Evolutionary conservation across 768 basidiomycete species (phyloP).

Genomic region (Chalciporus chontae): DNA sequence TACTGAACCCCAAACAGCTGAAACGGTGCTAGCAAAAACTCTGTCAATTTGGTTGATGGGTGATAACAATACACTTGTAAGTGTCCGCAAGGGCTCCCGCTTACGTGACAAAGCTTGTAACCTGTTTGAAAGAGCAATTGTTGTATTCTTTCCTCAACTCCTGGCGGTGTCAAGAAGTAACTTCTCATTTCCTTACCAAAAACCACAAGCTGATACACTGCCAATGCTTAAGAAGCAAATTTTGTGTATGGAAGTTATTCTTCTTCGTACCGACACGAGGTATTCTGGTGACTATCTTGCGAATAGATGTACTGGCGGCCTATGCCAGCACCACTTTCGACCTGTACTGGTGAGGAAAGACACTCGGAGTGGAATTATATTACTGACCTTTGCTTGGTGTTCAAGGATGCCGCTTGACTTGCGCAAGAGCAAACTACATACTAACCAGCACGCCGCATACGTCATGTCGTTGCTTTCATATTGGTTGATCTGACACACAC

Average conservation of each 20-base stretch:
- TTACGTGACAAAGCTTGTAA: background rate
- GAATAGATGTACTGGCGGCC: constrained; percentile 1
- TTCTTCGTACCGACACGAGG: constrained; percentile 14
- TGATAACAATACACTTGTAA: background rate
- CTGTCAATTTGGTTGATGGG: background rate
- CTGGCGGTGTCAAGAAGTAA: constrained; percentile 4
- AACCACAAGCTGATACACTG: background rate
- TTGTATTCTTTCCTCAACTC: constrained; percentile 11
- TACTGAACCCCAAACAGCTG: constrained; percentile 1
- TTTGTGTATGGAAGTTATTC: constrained; percentile 7
- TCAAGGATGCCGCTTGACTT: constrained; percentile 8
- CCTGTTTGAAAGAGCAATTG: too few species aligned
- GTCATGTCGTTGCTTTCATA: background rate
- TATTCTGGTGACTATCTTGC: constrained; percentile 13
- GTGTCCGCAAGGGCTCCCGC: background rate
- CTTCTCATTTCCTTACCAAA: background rate
- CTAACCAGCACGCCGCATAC: constrained; percentile 3
- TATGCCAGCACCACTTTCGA: background rate
- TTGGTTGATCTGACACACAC: background rate
- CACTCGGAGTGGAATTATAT: background rate
- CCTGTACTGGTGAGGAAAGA: constrained; percentile 9
- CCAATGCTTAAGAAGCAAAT: background rate
- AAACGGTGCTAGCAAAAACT: background rate
- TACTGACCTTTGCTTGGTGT: background rate
- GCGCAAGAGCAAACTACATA: constrained; percentile 8